Conservation (phyloP, 495 filamentous ascomycete species). For the Daldinia vernicosa region DNA sequence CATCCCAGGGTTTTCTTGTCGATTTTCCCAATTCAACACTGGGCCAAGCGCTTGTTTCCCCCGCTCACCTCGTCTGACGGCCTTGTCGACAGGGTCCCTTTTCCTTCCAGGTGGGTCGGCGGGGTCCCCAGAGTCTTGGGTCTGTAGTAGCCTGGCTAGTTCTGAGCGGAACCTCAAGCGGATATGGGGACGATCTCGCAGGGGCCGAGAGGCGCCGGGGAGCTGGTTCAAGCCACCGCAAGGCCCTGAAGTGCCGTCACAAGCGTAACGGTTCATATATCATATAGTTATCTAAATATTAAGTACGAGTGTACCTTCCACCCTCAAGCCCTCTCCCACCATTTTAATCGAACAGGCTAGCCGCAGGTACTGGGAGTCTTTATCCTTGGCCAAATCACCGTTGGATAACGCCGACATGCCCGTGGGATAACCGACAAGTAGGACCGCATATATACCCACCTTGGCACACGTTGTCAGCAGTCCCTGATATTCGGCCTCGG, state of each 20-base stretch:
- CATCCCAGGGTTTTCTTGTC: constrained; percentile 31
- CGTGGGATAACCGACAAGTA: constrained; percentile 35
- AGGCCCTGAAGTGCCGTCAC: constrained; percentile 25
- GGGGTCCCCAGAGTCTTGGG: constrained; percentile 37
- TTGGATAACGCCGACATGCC: constrained; percentile 29
- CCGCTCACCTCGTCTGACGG: constrained; percentile 29
- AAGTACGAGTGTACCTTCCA: constrained; percentile 40
- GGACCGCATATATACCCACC: constrained; percentile 36
- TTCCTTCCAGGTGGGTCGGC: constrained; percentile 27
- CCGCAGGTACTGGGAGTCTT: constrained; percentile 30
- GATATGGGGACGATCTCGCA: constrained; percentile 17
- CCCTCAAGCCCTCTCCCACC: neutral
- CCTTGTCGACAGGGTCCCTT: constrained; percentile 23
- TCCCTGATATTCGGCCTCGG: constrained; percentile 36
- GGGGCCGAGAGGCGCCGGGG: constrained; percentile 4
- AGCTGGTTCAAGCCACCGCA: constrained; percentile 1
- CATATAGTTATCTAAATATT: constrained; percentile 18
- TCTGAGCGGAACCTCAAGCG: constrained; percentile 24
- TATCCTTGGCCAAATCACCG: constrained; percentile 9
- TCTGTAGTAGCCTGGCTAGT: constrained; percentile 21
- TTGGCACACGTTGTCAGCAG: constrained; percentile 33
- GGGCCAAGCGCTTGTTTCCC: constrained; percentile 23
- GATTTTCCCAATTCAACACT: constrained; percentile 35
- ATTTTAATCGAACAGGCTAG: constrained; percentile 15
- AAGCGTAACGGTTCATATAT: constrained; percentile 28